phyloP scores from a whole-genome alignment of 2,329 filamentous ascomycete species.

The Lizonia empirigonia region DNA sequence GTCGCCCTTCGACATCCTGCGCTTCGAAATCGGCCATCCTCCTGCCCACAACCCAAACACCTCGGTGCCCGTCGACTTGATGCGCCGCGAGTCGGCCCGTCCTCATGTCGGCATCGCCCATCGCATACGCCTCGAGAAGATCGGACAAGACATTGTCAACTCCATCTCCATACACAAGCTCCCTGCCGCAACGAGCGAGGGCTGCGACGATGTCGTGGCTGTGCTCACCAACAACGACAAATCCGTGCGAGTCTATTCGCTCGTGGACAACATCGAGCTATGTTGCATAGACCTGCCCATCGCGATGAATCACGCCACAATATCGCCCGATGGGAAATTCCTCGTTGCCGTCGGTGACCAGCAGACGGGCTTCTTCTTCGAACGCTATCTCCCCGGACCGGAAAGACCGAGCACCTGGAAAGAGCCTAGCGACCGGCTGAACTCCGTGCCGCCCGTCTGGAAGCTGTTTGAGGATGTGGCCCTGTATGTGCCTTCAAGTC shows the following conservation, averaged over 20 bases:
- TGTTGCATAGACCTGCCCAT: slow-evolving; percentile 77
- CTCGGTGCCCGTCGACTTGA: slow-evolving; percentile 61
- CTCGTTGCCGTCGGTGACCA: slow-evolving; percentile 88
- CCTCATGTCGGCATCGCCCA: slow-evolving; percentile 48
- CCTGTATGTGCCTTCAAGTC: slow-evolving; percentile 49
- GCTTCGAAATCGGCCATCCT: too few species aligned
- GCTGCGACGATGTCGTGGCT: slow-evolving; percentile 67
- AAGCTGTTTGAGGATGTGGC: slow-evolving; percentile 48
- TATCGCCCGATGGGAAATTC: slow-evolving; percentile 84
- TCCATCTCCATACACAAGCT: slow-evolving; percentile 68
- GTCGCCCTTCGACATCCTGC: too few species aligned
- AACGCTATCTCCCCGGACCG: slow-evolving; percentile 52
- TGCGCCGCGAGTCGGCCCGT: slow-evolving; percentile 36
- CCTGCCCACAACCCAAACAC: slow-evolving; percentile 61
- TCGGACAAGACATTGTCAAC: slow-evolving; percentile 69
- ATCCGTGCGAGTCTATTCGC: slow-evolving; percentile 81
- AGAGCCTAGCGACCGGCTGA: slow-evolving; percentile 25
- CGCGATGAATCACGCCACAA: slow-evolving; percentile 90
- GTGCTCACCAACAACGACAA: slow-evolving; percentile 90
- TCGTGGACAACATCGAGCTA: slow-evolving; percentile 70
- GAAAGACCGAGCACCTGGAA: slow-evolving; percentile 34
- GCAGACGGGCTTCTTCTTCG: slow-evolving; percentile 83
- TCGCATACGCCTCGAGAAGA: slow-evolving; percentile 60
- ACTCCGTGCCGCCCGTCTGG: slow-evolving; percentile 47
- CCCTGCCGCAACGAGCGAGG: slow-evolving; percentile 47